phyloP scores from a whole-genome alignment of 2,329 filamentous ascomycete species.

The Botrytis galanthina region DNA sequence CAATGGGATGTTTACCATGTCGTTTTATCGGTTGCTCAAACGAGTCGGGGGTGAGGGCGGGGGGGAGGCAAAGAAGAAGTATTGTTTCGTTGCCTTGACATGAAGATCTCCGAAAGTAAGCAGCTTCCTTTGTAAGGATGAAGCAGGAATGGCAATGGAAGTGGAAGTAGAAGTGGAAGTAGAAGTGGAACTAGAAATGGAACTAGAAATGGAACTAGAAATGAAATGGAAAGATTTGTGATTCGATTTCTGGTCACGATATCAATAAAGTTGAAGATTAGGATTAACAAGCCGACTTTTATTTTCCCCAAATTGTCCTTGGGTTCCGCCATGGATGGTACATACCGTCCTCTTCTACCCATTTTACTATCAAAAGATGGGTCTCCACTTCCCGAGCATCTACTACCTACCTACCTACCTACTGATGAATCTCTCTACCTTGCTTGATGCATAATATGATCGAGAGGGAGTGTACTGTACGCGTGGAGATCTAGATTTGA shows the following conservation, averaged over 20 bases:
- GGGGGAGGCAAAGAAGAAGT: neutral
- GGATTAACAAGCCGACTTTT: neutral
- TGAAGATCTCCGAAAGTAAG: slow-evolving; percentile 17
- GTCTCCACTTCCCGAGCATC: slow-evolving; percentile 3
- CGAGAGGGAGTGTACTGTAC: neutral
- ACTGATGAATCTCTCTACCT: neutral
- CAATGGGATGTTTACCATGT: slow-evolving; percentile 19
- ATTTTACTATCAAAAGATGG: neutral
- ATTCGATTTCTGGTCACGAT: slow-evolving; percentile 4
- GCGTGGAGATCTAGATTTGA: neutral
- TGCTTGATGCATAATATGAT: slow-evolving; percentile 2
- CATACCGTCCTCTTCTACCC: neutral
- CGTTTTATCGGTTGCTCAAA: slow-evolving; percentile 13
- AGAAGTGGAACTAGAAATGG: neutral
- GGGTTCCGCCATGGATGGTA: neutral
- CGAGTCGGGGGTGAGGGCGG: neutral
- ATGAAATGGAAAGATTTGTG: slow-evolving; percentile 8
- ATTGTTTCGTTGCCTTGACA: neutral
- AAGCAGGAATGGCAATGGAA: neutral
- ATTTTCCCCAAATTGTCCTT: neutral
- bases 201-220: neutral
- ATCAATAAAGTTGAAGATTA: neutral
- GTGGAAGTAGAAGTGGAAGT: neutral
- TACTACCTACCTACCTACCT: neutral
- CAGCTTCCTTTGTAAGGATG: neutral